phyloP scores from a whole-genome alignment of 192 early-diverging fungal species.

The Gryganskiella cystojenkinii region DNA sequence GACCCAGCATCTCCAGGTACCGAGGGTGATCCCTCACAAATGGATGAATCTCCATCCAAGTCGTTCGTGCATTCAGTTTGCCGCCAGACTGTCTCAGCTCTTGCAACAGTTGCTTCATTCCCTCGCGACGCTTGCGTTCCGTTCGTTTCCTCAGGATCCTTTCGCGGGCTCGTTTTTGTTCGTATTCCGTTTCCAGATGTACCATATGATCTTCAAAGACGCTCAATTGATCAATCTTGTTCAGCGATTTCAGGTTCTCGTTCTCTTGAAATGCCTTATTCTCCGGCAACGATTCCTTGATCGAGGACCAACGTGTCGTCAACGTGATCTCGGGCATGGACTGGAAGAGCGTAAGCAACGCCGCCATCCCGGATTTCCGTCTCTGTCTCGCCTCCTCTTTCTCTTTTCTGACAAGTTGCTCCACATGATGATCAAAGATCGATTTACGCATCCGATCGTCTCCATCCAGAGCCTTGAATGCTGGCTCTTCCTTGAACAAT shows the following conservation, averaged over 20 bases:
- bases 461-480: conserved; percentile 69
- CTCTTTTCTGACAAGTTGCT: conserved; percentile 71
- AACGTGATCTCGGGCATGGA: conserved; percentile 68
- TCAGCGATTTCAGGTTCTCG: conserved; percentile 72
- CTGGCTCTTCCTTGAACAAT: conserved; percentile 69
- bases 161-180: conserved; percentile 56
- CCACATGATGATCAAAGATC: conserved; percentile 80
- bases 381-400: conserved; percentile 71
- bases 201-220: conserved; percentile 86
- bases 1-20: conserved; percentile 78
- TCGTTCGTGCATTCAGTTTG: conserved; percentile 74
- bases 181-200: conserved; percentile 67
- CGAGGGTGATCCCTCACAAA: conserved; percentile 74
- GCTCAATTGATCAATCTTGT: conserved; percentile 82
- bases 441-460: conserved; percentile 68
- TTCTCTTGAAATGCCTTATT: conserved; percentile 62
- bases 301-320: conserved; percentile 66
- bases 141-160: conserved; percentile 59
- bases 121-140: conserved; percentile 81
- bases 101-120: conserved; percentile 73
- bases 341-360: conserved; percentile 66
- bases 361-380: conserved; percentile 71
- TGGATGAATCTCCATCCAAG: conserved; percentile 90
- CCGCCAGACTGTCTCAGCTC: conserved; percentile 67
- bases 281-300: conserved; percentile 60